These are phyloP conservation scores for Phytophthora vignae DNA, from an alignment of 352 stramenopile genomes.

Conservation along the genomic window DNA sequence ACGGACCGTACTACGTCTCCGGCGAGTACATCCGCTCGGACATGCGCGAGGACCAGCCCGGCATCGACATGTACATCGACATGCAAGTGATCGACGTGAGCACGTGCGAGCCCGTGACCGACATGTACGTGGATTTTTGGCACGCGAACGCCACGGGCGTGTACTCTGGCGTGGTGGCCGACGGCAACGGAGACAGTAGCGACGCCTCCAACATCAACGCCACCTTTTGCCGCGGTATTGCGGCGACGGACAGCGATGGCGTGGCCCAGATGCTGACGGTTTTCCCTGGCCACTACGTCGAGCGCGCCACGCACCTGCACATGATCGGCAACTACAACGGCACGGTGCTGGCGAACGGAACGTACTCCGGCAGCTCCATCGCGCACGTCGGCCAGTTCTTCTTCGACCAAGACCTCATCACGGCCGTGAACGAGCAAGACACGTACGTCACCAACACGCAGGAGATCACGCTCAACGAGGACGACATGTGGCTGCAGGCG, in stretches of 20 bases:
- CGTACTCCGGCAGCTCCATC: slow-evolving; percentile 22
- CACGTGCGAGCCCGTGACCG: slow-evolving; percentile 28
- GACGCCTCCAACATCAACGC: slow-evolving; percentile 39
- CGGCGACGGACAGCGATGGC: slow-evolving; percentile 30
- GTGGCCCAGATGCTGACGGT: slow-evolving; percentile 32
- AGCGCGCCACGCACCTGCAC: slow-evolving; percentile 40
- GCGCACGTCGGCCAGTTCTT: slow-evolving; percentile 39
- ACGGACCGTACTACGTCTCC: slow-evolving; percentile 39
- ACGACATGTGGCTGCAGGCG: slow-evolving; percentile 30
- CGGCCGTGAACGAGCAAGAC: slow-evolving; percentile 29
- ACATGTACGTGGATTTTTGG: slow-evolving; percentile 43
- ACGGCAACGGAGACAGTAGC: slow-evolving; percentile 39
- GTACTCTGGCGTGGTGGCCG: slow-evolving; percentile 33
- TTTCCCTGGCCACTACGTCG: slow-evolving; percentile 36
- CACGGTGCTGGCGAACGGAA: slow-evolving; percentile 25
- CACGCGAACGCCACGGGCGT: slow-evolving; percentile 41
- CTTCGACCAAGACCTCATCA: slow-evolving; percentile 43
- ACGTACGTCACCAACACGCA: slow-evolving; percentile 37
- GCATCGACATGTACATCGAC: slow-evolving; percentile 36
- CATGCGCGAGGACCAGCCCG: slow-evolving; percentile 31
- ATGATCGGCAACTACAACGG: slow-evolving; percentile 35
- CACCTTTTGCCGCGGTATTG: slow-evolving; percentile 32
- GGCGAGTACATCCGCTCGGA: slow-evolving; percentile 35
- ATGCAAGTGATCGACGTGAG: slow-evolving; percentile 38
- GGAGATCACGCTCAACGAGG: slow-evolving; percentile 33